Percentiles rank a stretch among this genome's conserved stretches.
phyloP scores from a whole-genome alignment of 2,329 filamentous ascomycete genomes.

The Beauveria rudraprayagi region DNA sequence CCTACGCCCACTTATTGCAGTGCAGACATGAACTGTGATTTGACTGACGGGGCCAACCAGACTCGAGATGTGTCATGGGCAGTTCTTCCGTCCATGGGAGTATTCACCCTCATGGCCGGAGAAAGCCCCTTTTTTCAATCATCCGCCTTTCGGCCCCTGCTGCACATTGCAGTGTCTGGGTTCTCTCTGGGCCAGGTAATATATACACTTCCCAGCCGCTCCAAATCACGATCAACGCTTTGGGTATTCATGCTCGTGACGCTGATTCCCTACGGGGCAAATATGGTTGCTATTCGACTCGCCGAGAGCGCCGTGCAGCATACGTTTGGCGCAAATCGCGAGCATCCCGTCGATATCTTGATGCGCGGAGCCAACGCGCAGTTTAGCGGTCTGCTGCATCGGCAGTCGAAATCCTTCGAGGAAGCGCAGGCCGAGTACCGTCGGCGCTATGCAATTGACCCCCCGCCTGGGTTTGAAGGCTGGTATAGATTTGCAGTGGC shows the following conservation, averaged over 20 bases:
- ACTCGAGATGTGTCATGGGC: slow-evolving; percentile 15
- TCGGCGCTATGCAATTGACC: slow-evolving; percentile 33
- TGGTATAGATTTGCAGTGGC: slow-evolving; percentile 37
- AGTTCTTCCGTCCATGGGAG: slow-evolving; percentile 2
- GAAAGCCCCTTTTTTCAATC: slow-evolving; percentile 6
- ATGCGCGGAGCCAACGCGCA: slow-evolving; percentile 18
- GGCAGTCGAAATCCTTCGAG: slow-evolving; percentile 30
- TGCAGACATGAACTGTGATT: fast-evolving
- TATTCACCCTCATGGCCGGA: slow-evolving; percentile 4
- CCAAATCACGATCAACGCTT: slow-evolving; percentile 19
- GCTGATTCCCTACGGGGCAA: slow-evolving; percentile 23
- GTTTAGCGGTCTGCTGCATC: slow-evolving; percentile 24
- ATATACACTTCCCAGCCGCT: slow-evolving; percentile 23
- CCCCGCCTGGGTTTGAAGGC: slow-evolving; percentile 37
- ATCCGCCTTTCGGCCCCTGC: slow-evolving; percentile 16
- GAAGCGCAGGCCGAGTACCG: slow-evolving; percentile 34
- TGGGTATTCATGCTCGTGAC: slow-evolving; percentile 25
- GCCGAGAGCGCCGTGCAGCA: slow-evolving; percentile 11
- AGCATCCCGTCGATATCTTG: slow-evolving; percentile 30
- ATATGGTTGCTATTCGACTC: slow-evolving; percentile 18
- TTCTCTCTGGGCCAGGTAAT: slow-evolving; percentile 25
- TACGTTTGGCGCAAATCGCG: background rate
- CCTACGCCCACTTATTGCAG: background rate
- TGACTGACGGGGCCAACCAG: slow-evolving; percentile 15
- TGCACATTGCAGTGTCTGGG: slow-evolving; percentile 21